Conservation (phyloP, 768 basidiomycete species). For the Mycena pura region DNA sequence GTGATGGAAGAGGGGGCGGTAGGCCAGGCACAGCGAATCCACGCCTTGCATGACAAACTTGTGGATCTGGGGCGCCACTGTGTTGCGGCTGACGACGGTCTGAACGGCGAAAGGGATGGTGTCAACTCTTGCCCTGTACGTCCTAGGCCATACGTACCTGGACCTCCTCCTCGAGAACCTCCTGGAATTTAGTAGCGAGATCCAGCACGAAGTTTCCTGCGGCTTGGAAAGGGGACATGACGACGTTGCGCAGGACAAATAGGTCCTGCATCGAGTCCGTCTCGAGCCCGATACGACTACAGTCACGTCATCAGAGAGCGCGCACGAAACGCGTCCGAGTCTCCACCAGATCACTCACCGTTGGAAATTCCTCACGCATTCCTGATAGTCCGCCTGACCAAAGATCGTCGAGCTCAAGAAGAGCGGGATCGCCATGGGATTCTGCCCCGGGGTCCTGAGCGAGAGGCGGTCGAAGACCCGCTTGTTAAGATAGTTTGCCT, state of each 20-base stretch:
- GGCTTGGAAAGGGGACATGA: slow-evolving; percentile 50
- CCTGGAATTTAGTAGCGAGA: slow-evolving; percentile 41
- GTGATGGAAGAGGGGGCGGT: slow-evolving; percentile 43
- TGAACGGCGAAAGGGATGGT: background rate
- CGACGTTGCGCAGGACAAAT: slow-evolving; percentile 43
- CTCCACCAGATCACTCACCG: no score
- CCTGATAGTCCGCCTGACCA: slow-evolving; percentile 33
- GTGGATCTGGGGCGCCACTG: slow-evolving; percentile 34
- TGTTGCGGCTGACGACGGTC: slow-evolving; percentile 32
- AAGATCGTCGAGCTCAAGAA: slow-evolving; percentile 40
- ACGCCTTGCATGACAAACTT: slow-evolving; percentile 47
- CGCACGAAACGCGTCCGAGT: no score
- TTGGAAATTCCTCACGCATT: no score
- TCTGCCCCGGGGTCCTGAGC: slow-evolving; percentile 31
- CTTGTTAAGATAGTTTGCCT: slow-evolving; percentile 49
- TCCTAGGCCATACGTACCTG: slow-evolving; percentile 33
- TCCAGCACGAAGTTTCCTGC: slow-evolving; percentile 34
- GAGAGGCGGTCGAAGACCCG: slow-evolving; percentile 48
- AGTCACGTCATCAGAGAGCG: no score
- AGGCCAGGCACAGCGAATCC: slow-evolving; percentile 39
- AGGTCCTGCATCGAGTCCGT: slow-evolving; percentile 40
- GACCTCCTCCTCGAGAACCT: slow-evolving; percentile 41
- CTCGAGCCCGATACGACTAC: slow-evolving; percentile 40
- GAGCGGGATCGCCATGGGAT: slow-evolving; percentile 28
- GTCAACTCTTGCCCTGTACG: background rate